Conservation (phyloP, 805 yeast genomes). For the Kuraishia floccosa region DNA sequence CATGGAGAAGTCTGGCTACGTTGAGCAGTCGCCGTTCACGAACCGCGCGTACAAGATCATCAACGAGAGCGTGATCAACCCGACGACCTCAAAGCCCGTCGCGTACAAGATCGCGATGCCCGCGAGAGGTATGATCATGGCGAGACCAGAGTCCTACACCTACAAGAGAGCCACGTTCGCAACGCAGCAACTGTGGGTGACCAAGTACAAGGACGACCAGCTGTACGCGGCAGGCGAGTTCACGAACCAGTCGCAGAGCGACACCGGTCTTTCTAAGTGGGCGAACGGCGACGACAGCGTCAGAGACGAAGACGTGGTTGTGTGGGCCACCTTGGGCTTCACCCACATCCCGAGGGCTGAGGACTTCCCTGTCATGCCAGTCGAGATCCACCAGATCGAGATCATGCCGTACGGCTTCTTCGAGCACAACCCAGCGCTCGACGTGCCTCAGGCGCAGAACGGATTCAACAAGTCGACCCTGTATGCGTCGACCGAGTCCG, state of each 20-base stretch:
- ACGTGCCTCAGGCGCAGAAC: slow-evolving; percentile 63
- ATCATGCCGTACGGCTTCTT: slow-evolving; percentile 68
- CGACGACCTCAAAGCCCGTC: slow-evolving; percentile 58
- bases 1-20: slow-evolving; percentile 59
- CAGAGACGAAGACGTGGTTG: slow-evolving; percentile 65
- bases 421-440: slow-evolving; percentile 68
- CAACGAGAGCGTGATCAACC: slow-evolving; percentile 63
- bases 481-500: slow-evolving; percentile 15
- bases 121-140: slow-evolving; percentile 67
- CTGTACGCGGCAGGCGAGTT: slow-evolving; percentile 77
- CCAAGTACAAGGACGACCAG: slow-evolving; percentile 64
- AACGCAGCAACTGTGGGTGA: slow-evolving; percentile 73
- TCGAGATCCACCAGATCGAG: slow-evolving; percentile 60
- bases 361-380: slow-evolving; percentile 88
- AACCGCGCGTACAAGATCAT: slow-evolving; percentile 66
- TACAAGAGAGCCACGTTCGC: slow-evolving; percentile 65
- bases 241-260: slow-evolving; percentile 66
- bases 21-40: slow-evolving; percentile 68
- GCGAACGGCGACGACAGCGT: slow-evolving; percentile 57
- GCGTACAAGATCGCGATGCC: slow-evolving; percentile 69
- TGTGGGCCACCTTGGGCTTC: slow-evolving; percentile 75
- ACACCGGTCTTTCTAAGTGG: slow-evolving; percentile 65
- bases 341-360: slow-evolving; percentile 78
- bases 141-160: slow-evolving; percentile 51
- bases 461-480: slow-evolving; percentile 52